Evolutionary conservation across 352 stramenopile species (phyloP), one percentile per base, ranked within the genome.

Genomic region (Pythium aquatile): DNA sequence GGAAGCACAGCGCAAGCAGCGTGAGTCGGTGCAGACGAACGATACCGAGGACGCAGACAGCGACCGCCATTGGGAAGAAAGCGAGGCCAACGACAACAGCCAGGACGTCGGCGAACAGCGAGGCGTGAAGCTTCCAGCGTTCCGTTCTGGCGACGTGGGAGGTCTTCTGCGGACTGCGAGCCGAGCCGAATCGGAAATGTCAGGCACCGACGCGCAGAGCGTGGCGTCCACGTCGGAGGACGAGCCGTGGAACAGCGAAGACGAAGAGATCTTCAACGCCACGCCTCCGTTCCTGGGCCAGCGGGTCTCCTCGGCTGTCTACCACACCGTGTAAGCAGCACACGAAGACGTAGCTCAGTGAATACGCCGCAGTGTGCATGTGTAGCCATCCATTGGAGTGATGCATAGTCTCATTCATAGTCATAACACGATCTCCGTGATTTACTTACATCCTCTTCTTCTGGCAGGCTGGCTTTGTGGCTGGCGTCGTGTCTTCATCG

Each of bases 11-110:
- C 48, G 48, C 8, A 28, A 55, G 48, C 35, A 35, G 48, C 26
- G 48, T 28, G 29, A 30, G 14, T 58, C 52, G 28, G 30, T 29
- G 28, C 52, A 30, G 8, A 40, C 52, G 14, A 58, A 58, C 30
- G 52, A 58, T 5, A 58, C 52, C 5, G 52, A 58, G n/a, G 52
- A 58, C 32, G 37, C 30, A 10, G 52, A 58, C 5, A 26, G 13
- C n/a, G 52, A 58, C 17, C 52, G 52, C 52, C 5, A 40, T 5
- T 44, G n/a, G 52, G 52, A 58, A 44, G 52, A 58, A 1, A 51
- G 17, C 44, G 52, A 40, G 7, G 17, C 7, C 49, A 26, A 32
- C 49, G 49, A 56, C 30, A 24, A 24, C 20, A 24, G 20, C 20
- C 11, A 39, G 24, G 47, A 30, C 47, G 47, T 5, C 24, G 47